Conservation (phyloP, 805 yeast genomes). For the Vanderwaltozyma yarrowii region DNA sequence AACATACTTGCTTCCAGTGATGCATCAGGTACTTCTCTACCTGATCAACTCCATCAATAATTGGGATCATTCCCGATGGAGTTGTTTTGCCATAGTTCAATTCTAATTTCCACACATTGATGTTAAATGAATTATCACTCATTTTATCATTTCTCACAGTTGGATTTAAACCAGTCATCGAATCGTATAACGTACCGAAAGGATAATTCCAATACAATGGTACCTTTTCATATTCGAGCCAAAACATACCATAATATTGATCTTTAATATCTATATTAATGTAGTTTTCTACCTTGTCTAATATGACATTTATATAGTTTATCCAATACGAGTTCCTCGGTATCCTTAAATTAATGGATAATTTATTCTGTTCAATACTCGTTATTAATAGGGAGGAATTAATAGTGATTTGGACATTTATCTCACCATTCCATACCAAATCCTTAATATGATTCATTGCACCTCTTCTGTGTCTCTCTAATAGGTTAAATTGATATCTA, state of each 20-base stretch:
- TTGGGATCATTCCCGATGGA: conserved; percentile 39
- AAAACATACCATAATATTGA: conserved; percentile 29
- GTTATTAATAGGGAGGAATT: conserved; percentile 9
- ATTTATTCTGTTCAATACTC: conserved; percentile 12
- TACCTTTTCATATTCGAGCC: conserved; percentile 58
- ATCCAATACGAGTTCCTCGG: conserved; percentile 47
- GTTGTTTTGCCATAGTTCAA: conserved; percentile 32
- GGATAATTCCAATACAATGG: conserved; percentile 76
- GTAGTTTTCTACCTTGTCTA: conserved; percentile 31
- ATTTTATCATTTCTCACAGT: background rate
- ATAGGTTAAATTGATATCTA: background rate
- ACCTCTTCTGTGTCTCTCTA: background rate
- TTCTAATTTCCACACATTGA: conserved; percentile 38
- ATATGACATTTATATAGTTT: conserved; percentile 29
- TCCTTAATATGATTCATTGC: conserved; percentile 28
- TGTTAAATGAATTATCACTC: conserved; percentile 1
- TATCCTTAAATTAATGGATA: conserved; percentile 16
- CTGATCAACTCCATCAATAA: conserved; percentile 27
- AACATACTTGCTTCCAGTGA: conserved; percentile 75
- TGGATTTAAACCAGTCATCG: conserved; percentile 1
- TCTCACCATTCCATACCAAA: conserved; percentile 44
- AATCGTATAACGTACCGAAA: conserved; percentile 55
- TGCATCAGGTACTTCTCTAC: conserved; percentile 51
- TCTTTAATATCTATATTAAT: conserved; percentile 22
- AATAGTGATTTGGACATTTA: conserved; percentile 35